These are phyloP conservation scores for Balakata baccata DNA, from an alignment of 345 rosid genomes.

Conservation along the genomic window DNA sequence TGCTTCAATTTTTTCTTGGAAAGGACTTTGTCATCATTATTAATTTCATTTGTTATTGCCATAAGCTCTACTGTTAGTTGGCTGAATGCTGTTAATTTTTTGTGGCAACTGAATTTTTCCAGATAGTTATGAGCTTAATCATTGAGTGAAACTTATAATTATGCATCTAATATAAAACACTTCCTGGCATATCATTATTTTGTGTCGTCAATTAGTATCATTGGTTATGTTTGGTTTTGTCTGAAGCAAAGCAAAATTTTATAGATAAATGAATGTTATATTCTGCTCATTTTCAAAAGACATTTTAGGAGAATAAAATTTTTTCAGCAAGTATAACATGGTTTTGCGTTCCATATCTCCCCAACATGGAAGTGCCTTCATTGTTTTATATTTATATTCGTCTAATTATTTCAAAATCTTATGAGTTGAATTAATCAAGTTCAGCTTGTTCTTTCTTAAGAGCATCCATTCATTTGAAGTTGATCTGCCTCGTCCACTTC, in stretches of 20 bases:
- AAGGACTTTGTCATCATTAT: neutral
- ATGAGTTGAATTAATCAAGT: neutral
- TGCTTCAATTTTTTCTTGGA: neutral
- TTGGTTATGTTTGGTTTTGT: too few species aligned
- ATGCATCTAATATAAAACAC: too few species aligned
- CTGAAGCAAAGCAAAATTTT: too few species aligned
- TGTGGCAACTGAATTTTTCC: neutral
- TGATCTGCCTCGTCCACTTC: neutral
- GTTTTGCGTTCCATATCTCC: neutral
- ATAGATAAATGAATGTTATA: too few species aligned
- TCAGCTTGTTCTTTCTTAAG: too few species aligned
- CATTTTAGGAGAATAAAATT: too few species aligned
- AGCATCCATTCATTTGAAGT: too few species aligned
- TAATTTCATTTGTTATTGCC: neutral
- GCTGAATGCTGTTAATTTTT: neutral
- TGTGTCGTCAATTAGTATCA: too few species aligned
- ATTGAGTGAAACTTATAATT: neutral
- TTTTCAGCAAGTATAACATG: neutral
- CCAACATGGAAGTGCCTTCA: neutral
- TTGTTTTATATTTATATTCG: neutral
- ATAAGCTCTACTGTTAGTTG: neutral
- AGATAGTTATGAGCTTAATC: neutral
- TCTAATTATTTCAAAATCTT: neutral
- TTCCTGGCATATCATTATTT: too few species aligned
- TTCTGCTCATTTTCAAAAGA: too few species aligned